phyloP scores from a whole-genome alignment of 1,139 yeast genomes.

The Sugiyamaella pinicola region DNA sequence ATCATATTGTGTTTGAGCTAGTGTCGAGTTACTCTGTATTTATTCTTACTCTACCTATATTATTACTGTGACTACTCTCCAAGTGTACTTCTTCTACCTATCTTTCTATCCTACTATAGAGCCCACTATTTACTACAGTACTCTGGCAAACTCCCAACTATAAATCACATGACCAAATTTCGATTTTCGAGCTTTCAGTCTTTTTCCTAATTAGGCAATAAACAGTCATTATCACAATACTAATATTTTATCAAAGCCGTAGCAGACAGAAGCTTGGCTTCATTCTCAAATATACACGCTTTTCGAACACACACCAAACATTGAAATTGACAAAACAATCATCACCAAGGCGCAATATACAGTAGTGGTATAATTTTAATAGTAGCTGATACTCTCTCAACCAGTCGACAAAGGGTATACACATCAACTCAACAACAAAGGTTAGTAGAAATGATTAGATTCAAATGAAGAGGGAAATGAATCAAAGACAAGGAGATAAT shows the following conservation, averaged over 20 bases:
- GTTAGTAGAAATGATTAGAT: conserved; percentile 7
- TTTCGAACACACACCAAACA: background rate
- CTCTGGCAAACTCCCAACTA: background rate
- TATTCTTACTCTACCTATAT: too few species aligned
- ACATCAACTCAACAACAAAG: conserved; percentile 20
- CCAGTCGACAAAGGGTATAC: conserved; percentile 20
- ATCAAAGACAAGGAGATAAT: background rate
- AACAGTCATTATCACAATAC: background rate
- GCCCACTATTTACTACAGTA: background rate
- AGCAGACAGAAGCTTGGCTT: too few species aligned
- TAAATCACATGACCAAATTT: conserved; percentile 6
- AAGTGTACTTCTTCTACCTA: too few species aligned
- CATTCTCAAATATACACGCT: conserved; percentile 17
- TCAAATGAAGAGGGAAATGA: background rate
- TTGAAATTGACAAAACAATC: conserved; percentile 14
- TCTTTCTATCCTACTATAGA: background rate
- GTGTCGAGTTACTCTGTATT: too few species aligned
- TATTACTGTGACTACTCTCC: too few species aligned
- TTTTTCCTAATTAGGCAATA: conserved; percentile 6
- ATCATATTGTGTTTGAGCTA: too few species aligned
- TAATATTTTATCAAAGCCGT: too few species aligned
- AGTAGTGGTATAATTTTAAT: conserved; percentile 10
- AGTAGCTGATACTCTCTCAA: conserved; percentile 15
- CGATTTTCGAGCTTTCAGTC: too few species aligned
- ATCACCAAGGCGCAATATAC: background rate